A percentile compares a stretch with the other conserved stretches of the same genome.
These are phyloP conservation scores for Hyaloscypha variabilis DNA, from an alignment of 495 filamentous ascomycete genomes.

Conservation along the genomic window DNA sequence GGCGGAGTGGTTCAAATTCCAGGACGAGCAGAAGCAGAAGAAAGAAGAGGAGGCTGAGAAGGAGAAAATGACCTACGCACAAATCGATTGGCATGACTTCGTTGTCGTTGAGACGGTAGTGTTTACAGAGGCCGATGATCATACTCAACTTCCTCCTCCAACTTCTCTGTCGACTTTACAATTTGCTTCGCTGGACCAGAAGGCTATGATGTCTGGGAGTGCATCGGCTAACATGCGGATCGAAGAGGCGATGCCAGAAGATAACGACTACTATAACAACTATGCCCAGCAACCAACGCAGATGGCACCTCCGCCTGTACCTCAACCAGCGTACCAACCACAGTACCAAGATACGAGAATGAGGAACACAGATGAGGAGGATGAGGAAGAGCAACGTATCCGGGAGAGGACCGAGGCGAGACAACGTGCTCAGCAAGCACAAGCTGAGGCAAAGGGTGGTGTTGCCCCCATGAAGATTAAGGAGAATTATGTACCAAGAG, in stretches of 20 bases:
- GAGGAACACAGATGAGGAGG: constrained; percentile 48
- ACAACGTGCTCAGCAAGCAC: constrained; percentile 73
- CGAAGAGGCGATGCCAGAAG: constrained; percentile 93
- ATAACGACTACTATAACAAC: constrained; percentile 62
- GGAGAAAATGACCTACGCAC: constrained; percentile 80
- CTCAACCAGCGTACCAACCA: constrained; percentile 26
- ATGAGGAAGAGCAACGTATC: constrained; percentile 69
- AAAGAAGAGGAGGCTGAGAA: constrained; percentile 87
- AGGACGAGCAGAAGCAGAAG: constrained; percentile 83
- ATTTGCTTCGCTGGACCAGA: constrained; percentile 92
- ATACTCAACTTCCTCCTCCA: constrained; percentile 83
- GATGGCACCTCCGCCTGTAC: constrained; percentile 33
- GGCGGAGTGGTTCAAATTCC: constrained; percentile 83
- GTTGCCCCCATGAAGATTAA: constrained; percentile 88
- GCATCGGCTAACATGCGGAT: constrained; percentile 70
- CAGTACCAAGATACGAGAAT: constrained; percentile 33
- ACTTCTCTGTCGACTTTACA: constrained; percentile 88
- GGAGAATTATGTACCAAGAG: constrained; percentile 87
- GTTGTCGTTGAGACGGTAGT: constrained; percentile 94
- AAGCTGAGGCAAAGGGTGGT: constrained; percentile 71
- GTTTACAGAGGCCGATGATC: constrained; percentile 88
- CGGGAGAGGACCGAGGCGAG: constrained; percentile 70
- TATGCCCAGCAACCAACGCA: constrained; percentile 49
- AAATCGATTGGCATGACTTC: constrained; percentile 99
- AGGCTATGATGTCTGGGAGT: constrained; percentile 82